A percentile compares a stretch with the other conserved stretches of the same genome.
phyloP scores from a whole-genome alignment of 2,329 filamentous ascomycete genomes.

The Curvularia spicifera region DNA sequence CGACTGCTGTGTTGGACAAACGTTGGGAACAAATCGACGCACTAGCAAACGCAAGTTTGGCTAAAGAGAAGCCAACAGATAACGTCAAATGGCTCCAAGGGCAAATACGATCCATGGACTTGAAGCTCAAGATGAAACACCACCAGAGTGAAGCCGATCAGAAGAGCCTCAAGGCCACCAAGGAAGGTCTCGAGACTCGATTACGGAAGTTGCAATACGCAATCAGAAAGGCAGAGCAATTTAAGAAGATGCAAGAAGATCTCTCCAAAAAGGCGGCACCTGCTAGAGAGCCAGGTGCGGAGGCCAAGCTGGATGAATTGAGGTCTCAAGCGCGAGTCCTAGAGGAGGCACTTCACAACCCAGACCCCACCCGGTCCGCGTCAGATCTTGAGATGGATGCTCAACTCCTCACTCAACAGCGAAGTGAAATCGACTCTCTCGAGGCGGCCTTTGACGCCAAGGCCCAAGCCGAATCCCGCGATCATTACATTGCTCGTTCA shows the following conservation, averaged over 20 bases:
- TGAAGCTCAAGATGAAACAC: conserved; percentile 36
- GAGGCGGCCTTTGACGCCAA: conserved; percentile 37
- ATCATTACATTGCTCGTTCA: conserved; percentile 35
- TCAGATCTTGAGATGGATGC: conserved; percentile 21
- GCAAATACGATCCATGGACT: conserved; percentile 31
- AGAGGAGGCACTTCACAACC: conserved; percentile 22
- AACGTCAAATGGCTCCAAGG: conserved; percentile 36
- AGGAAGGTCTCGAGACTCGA: conserved; percentile 32
- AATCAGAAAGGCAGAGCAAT: conserved; percentile 31
- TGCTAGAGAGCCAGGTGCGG: conserved; percentile 31
- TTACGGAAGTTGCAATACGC: conserved; percentile 34
- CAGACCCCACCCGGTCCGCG: conserved; percentile 20
- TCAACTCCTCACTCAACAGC: conserved; percentile 18
- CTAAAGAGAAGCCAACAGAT: conserved; percentile 24
- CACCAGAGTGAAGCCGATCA: conserved; percentile 36
- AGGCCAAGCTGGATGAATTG: conserved; percentile 26
- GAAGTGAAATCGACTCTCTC: conserved; percentile 25
- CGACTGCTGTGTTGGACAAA: conserved; percentile 25
- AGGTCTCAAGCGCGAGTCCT: conserved; percentile 19
- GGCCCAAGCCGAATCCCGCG: conserved; percentile 10
- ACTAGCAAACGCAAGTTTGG: conserved; percentile 25
- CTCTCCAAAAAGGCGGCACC: conserved; percentile 23
- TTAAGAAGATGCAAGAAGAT: conserved; percentile 28
- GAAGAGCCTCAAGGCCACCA: conserved; percentile 31
- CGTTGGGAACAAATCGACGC: conserved; percentile 36